Percentiles rank a stretch among this genome's conserved stretches.
Evolutionary conservation across 495 filamentous ascomycete species (phyloP).

Genomic region (Cercophora newfieldiana): DNA sequence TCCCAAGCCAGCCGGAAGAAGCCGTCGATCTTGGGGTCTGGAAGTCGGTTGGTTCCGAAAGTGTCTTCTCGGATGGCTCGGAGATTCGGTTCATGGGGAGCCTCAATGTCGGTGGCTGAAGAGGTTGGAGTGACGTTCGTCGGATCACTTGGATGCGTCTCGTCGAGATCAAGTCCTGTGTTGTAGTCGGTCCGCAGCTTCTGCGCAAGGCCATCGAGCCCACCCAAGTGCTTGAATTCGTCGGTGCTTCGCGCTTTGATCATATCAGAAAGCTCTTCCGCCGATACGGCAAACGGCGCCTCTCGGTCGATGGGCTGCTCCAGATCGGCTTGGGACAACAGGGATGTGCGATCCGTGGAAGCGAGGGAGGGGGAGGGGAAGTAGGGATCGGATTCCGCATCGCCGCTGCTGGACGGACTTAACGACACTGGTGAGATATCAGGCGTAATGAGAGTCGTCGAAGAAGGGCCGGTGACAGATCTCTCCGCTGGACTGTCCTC

Average conservation of each 20-base stretch:
- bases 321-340: neutral
- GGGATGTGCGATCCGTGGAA: neutral
- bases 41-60: conserved; percentile 68
- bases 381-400: neutral
- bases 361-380: neutral
- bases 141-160: neutral
- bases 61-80: neutral
- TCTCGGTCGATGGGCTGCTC: neutral
- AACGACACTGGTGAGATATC: too few relatives aligned
- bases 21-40: conserved; percentile 67
- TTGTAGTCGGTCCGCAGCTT: neutral
- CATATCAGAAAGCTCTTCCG: neutral
- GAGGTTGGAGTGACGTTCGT: neutral
- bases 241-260: neutral
- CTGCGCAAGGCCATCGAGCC: neutral
- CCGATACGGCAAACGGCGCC: neutral
- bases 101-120: neutral
- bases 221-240: neutral
- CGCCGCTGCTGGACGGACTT: neutral
- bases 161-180: neutral
- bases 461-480: neutral
- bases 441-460: too few relatives aligned
- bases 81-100: neutral
- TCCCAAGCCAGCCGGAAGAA: conserved; percentile 55
- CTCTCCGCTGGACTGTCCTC: neutral